Conservation (phyloP, 306 rosid genomes). For the Gleditsia sinensis region DNA sequence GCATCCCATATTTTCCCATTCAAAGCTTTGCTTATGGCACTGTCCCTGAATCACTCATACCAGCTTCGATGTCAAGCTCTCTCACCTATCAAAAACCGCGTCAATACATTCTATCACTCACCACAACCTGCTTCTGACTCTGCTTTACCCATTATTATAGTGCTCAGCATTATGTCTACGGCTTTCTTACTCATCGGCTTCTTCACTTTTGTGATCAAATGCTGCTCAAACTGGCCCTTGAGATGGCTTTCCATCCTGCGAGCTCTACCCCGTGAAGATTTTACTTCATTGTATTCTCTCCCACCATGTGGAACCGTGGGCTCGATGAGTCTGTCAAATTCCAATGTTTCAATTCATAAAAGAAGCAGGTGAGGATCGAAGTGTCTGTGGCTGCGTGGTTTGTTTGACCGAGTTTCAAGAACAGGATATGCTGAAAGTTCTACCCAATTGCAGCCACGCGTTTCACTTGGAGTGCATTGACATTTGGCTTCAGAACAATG, state of each 20-base stretch:
- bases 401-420: conserved; percentile 63
- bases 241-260: conserved; percentile 49
- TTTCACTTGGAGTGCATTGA: conserved; percentile 75
- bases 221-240: conserved; percentile 55
- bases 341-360: conserved; percentile 59
- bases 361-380: conserved; percentile 32
- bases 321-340: conserved; percentile 60
- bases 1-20: no score
- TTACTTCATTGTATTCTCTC: conserved; percentile 63
- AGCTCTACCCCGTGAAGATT: conserved; percentile 52
- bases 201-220: conserved; percentile 54
- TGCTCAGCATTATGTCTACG: conserved; percentile 52
- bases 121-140: conserved; percentile 50
- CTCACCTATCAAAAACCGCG: no score
- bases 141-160: conserved; percentile 57
- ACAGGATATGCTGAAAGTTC: conserved; percentile 51
- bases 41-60: no score
- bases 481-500: conserved; percentile 64
- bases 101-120: no score
- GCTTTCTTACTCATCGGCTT: conserved; percentile 58
- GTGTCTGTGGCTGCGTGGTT: conserved; percentile 58
- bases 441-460: conserved; percentile 61
- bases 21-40: no score
- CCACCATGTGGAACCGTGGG: conserved; percentile 50
- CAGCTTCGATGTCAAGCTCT: no score